A percentile compares a stretch with the other conserved stretches of the same genome.
These are phyloP conservation scores for Phytophthora chlamydospora DNA, from an alignment of 352 stramenopile genomes.

Conservation along the genomic window DNA sequence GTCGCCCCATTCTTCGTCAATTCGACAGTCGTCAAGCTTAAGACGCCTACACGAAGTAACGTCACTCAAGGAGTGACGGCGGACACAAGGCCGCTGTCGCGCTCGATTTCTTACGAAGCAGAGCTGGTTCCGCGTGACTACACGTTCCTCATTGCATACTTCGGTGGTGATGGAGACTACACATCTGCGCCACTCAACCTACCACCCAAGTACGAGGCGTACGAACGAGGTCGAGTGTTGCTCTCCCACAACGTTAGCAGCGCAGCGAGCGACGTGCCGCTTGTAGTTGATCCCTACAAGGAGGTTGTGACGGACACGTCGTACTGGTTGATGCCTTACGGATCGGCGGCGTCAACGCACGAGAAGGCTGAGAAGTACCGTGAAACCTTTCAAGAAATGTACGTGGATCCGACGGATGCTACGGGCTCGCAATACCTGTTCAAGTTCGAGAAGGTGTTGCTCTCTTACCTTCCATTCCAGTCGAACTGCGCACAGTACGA, in stretches of 20 bases:
- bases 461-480: slow-evolving; percentile 97
- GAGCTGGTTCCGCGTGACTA: slow-evolving; percentile 83
- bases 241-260: slow-evolving; percentile 93
- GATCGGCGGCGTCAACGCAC: slow-evolving; percentile 77
- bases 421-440: slow-evolving; percentile 63
- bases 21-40: slow-evolving; percentile 87
- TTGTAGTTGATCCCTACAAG: slow-evolving; percentile 77
- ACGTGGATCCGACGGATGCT: slow-evolving; percentile 54
- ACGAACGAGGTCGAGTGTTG: slow-evolving; percentile 94
- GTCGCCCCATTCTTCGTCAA: slow-evolving; percentile 92
- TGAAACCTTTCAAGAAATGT: slow-evolving; percentile 95
- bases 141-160: slow-evolving; percentile 91
- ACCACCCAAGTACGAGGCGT: slow-evolving; percentile 92
- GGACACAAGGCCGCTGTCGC: slow-evolving; percentile 77
- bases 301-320: slow-evolving; percentile 56
- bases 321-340: slow-evolving; percentile 80
- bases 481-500: slow-evolving; percentile 97
- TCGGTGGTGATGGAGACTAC: slow-evolving; percentile 57
- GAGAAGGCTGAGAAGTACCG: slow-evolving; percentile 93
- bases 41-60: slow-evolving; percentile 72
- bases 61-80: slow-evolving; percentile 69
- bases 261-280: slow-evolving; percentile 46
- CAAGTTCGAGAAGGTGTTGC: slow-evolving; percentile 81
- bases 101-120: slow-evolving; percentile 87
- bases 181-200: slow-evolving; percentile 93